phyloP scores from a whole-genome alignment of 2,329 filamentous ascomycete genomes.

The Penicillium frequentans region DNA sequence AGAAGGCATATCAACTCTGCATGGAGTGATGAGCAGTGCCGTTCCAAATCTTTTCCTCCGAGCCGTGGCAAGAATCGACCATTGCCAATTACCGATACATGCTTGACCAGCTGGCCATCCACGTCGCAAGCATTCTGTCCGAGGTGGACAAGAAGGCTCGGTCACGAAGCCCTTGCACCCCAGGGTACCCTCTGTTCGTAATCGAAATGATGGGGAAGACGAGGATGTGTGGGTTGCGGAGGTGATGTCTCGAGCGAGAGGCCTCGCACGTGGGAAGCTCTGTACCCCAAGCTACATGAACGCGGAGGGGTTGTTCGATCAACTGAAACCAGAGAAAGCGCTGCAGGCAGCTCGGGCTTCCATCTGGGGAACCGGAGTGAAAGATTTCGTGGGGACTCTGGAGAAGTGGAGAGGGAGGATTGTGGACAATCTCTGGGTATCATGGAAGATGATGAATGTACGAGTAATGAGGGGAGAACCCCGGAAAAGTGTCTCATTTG shows the following conservation, averaged over 20 bases:
- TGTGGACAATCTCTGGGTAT: not conserved
- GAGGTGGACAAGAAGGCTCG: constrained; percentile 23
- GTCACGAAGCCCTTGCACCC: not conserved
- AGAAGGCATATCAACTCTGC: constrained; percentile 51
- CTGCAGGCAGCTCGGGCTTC: not conserved
- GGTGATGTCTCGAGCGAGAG: not conserved
- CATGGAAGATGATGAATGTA: not conserved
- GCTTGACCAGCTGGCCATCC: constrained; percentile 39
- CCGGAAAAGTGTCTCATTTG: not conserved
- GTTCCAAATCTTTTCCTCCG: constrained; percentile 58
- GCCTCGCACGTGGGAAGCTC: not conserved
- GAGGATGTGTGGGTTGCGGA: not conserved
- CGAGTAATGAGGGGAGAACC: not conserved
- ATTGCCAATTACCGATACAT: constrained; percentile 42
- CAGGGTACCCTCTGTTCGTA: not conserved
- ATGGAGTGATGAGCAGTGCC: constrained; percentile 48
- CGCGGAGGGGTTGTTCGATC: not conserved
- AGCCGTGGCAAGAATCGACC: constrained; percentile 43
- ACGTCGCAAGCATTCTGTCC: constrained; percentile 48
- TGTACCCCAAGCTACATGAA: not conserved
- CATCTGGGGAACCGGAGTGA: not conserved
- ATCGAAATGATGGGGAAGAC: not conserved
- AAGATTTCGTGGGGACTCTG: not conserved
- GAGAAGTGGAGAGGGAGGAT: not conserved
- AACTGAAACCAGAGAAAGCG: not conserved